These are phyloP conservation scores for Ophiobolus disseminans DNA, from an alignment of 2,329 filamentous ascomycete genomes.

Conservation along the genomic window DNA sequence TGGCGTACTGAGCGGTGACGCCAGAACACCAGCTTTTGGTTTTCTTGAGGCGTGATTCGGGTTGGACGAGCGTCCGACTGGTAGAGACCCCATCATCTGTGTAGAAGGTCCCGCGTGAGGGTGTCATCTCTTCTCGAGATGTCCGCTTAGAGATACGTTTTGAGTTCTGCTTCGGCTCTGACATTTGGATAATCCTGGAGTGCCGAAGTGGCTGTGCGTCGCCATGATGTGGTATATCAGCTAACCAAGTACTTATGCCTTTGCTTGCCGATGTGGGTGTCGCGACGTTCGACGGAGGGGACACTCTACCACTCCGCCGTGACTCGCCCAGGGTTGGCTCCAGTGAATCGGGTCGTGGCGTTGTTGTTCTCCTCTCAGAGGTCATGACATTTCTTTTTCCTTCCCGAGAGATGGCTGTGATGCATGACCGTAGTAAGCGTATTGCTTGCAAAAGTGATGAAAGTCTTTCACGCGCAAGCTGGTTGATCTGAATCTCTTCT, in stretches of 20 bases:
- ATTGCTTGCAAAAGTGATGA: slow-evolving; percentile 32
- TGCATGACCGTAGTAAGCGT: slow-evolving; percentile 32
- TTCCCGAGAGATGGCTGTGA: slow-evolving; percentile 26
- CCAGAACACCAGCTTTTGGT: slow-evolving; percentile 34
- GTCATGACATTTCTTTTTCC: slow-evolving; percentile 6
- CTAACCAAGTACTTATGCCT: slow-evolving; percentile 40
- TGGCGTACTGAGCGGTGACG: slow-evolving; percentile 12
- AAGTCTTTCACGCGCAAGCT: slow-evolving; percentile 32
- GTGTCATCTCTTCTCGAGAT: slow-evolving; percentile 15
- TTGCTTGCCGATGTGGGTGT: slow-evolving; percentile 16
- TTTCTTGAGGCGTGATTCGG: slow-evolving; percentile 27
- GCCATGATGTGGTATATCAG: slow-evolving; percentile 33
- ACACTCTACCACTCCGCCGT: slow-evolving; percentile 26
- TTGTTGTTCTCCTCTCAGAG: slow-evolving; percentile 22
- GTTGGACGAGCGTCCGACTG: slow-evolving; percentile 23
- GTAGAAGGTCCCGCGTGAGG: slow-evolving; percentile 39
- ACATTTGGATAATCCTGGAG: slow-evolving; percentile 22
- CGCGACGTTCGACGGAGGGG: slow-evolving; percentile 17
- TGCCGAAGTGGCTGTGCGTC: slow-evolving; percentile 25
- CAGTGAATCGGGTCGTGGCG: slow-evolving; percentile 31
- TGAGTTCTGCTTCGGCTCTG: slow-evolving; percentile 8
- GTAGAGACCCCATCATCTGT: slow-evolving; percentile 36
- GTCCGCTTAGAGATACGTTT: slow-evolving; percentile 16
- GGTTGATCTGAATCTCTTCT: slow-evolving; percentile 33
- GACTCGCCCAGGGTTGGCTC: slow-evolving; percentile 29